Conservation (phyloP, 352 stramenopile species). For the Pythium oligandrum region DNA sequence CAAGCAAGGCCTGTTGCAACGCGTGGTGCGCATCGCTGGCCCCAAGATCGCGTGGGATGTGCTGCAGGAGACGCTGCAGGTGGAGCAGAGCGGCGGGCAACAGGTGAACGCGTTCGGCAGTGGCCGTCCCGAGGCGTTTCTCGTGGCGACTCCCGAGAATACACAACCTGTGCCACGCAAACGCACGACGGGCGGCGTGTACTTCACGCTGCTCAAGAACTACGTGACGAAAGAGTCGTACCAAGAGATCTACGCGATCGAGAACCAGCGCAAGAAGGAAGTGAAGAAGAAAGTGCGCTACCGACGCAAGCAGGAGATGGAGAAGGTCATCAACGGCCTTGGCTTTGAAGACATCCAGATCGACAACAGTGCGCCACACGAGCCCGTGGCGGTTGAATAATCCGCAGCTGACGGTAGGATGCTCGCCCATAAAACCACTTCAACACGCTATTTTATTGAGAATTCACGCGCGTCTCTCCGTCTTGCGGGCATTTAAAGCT, state of each 20-base stretch:
- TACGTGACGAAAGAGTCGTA: constrained; percentile 65
- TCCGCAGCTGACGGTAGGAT: too few species aligned
- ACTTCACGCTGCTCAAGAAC: constrained; percentile 59
- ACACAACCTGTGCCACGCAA: constrained; percentile 39
- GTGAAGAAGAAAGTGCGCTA: constrained; percentile 48
- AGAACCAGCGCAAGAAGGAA: constrained; percentile 72
- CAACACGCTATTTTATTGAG: too few species aligned
- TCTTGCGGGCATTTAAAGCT: too few species aligned
- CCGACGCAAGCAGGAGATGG: constrained; percentile 50
- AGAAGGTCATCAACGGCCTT: constrained; percentile 52
- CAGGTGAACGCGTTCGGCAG: constrained; percentile 43
- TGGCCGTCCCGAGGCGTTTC: constrained; percentile 41
- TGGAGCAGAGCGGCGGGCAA: constrained; percentile 60
- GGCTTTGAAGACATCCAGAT: constrained; percentile 53
- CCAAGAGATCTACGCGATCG: constrained; percentile 69
- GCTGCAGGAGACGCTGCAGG: constrained; percentile 55
- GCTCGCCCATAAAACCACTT: too few species aligned
- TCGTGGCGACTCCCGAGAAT: constrained; percentile 32
- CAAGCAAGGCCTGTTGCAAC: constrained; percentile 64
- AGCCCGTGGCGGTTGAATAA: neutral
- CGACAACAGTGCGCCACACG: neutral
- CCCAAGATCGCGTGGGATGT: constrained; percentile 55
- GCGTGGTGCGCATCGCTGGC: constrained; percentile 62
- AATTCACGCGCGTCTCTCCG: too few species aligned
- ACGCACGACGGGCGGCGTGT: constrained; percentile 70